Conservation (phyloP, 2,329 filamentous ascomycete species). For the Fusarium bulbicola region DNA sequence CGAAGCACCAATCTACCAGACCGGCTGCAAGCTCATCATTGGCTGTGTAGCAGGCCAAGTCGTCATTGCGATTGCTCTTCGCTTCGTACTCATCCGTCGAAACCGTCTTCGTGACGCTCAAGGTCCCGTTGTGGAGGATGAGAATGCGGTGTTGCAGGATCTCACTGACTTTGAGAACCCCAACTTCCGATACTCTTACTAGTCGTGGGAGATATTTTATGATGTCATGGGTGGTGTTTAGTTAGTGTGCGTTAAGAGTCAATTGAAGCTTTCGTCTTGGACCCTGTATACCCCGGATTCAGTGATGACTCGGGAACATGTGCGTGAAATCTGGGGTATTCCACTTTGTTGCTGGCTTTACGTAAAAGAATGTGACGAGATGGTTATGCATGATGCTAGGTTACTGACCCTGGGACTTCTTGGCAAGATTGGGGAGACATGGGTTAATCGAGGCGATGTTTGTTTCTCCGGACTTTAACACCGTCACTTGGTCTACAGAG, state of each 20-base stretch:
- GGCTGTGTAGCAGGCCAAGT: slow-evolving; percentile 38
- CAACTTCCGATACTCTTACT: slow-evolving; percentile 42
- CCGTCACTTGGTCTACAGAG: background rate
- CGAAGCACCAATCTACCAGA: slow-evolving; percentile 60
- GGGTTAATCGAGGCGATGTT: background rate
- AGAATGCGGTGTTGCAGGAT: slow-evolving; percentile 36
- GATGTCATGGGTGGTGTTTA: background rate
- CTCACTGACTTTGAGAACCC: slow-evolving; percentile 43
- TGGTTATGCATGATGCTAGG: background rate
- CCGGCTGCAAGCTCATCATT: slow-evolving; percentile 56
- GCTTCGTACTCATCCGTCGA: slow-evolving; percentile 37
- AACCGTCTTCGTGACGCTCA: slow-evolving; percentile 38
- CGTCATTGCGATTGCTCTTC: slow-evolving; percentile 27
- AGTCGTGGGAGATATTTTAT: background rate
- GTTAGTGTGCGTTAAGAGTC: background rate
- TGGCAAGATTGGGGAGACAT: slow-evolving; percentile 1
- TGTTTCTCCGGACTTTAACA: background rate
- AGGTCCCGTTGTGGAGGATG: slow-evolving; percentile 31
- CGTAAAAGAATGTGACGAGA: slow-evolving; percentile 14
- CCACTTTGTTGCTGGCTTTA: slow-evolving; percentile 2
- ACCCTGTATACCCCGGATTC: slow-evolving; percentile 2
- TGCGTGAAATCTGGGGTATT: slow-evolving; percentile 15
- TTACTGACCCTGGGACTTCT: background rate
- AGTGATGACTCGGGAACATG: background rate
- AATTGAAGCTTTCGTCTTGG: slow-evolving; percentile 6